phyloP scores from a whole-genome alignment of 805 yeast species.

The Saccharomycopsis malanga region DNA sequence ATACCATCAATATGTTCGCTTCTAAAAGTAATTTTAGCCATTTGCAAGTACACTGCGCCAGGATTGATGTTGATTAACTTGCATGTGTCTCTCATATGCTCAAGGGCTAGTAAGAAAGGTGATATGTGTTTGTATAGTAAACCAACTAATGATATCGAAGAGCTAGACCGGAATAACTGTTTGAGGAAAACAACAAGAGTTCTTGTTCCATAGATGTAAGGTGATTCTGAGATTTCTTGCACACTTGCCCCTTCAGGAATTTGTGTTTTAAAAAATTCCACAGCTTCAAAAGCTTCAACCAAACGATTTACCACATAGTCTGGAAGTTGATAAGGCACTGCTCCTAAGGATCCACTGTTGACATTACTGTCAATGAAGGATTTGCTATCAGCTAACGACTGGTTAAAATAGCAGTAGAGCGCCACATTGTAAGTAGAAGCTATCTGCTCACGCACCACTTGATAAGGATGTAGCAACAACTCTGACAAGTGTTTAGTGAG shows the following conservation, averaged over 20 bases:
- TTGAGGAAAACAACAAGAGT: conserved; percentile 58
- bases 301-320: conserved; percentile 33
- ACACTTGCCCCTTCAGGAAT: conserved; percentile 33
- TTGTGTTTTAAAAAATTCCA: conserved; percentile 35
- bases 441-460: conserved; percentile 60
- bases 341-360: conserved; percentile 32
- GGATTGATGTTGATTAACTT: conserved; percentile 60
- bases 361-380: conserved; percentile 36
- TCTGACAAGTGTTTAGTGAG: conserved; percentile 39
- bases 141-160: conserved; percentile 46
- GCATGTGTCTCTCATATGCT: conserved; percentile 72
- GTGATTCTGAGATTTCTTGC: conserved; percentile 51
- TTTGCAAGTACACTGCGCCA: conserved; percentile 35
- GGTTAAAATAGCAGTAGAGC: conserved; percentile 34
- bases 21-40: conserved; percentile 44
- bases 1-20: conserved; percentile 36
- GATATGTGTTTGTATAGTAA: conserved; percentile 49
- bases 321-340: conserved; percentile 28
- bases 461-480: conserved; percentile 56
- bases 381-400: conserved; percentile 34
- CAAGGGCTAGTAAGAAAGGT: conserved; percentile 62
- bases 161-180: conserved; percentile 34
- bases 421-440: conserved; percentile 50
- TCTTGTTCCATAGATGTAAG: conserved; percentile 56
- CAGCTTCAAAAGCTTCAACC: conserved; percentile 36